phyloP scores from a whole-genome alignment of 495 filamentous ascomycete genomes.

The Aspergillus taichungensis region DNA sequence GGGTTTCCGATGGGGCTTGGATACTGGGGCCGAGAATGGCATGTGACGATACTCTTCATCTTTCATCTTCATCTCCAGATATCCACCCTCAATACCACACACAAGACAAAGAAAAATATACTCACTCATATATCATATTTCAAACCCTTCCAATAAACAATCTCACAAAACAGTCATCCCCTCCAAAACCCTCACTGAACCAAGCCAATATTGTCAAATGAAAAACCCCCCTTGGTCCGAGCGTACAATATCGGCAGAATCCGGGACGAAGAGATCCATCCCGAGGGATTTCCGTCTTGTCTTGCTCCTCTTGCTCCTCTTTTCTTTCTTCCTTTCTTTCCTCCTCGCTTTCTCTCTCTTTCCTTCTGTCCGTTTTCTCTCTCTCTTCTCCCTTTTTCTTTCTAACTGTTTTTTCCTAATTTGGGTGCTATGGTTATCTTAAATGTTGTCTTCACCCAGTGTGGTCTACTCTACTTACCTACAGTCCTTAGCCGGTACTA shows the following conservation, averaged over 20 bases:
- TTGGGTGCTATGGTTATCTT: constrained; percentile 1
- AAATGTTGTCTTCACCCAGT: not conserved
- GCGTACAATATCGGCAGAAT: constrained; percentile 19
- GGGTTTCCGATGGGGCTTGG: not conserved
- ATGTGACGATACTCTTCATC: no score
- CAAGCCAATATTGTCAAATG: no score
- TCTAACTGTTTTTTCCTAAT: not conserved
- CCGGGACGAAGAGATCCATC: constrained; percentile 10
- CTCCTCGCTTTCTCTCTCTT: not conserved
- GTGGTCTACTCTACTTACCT: no score
- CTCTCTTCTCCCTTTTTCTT: constrained; percentile 1
- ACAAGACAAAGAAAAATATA: no score
- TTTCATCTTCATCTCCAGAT: no score
- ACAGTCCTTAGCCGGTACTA: no score
- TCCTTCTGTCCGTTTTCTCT: not conserved
- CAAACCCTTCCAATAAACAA: no score
- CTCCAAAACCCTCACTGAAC: no score
- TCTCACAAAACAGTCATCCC: no score
- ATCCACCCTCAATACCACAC: no score
- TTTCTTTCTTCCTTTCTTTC: not conserved
- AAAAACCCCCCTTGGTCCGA: not conserved
- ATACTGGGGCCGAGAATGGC: not conserved
- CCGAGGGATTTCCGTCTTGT: not conserved
- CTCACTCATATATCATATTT: no score
- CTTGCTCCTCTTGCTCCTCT: not conserved